phyloP scores from a whole-genome alignment of 441 rosid genomes.

The Erodium trifolium region DNA sequence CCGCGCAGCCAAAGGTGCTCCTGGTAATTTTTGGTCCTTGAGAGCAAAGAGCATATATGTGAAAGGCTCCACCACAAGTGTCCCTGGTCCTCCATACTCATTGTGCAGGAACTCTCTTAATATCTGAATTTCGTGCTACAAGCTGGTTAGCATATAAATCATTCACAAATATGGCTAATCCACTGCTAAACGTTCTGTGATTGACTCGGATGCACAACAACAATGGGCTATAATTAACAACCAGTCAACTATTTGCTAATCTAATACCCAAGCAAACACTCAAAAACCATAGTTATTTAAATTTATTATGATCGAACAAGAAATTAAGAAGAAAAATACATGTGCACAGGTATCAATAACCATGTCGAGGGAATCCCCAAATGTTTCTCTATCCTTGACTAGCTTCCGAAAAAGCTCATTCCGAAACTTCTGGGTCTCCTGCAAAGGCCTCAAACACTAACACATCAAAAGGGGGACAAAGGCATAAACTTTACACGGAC shows the following conservation, averaged over 20 bases:
- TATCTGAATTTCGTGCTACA: conserved; percentile 25
- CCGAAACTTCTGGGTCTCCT: conserved; percentile 30
- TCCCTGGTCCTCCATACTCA: conserved; percentile 36
- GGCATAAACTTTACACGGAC: not conserved
- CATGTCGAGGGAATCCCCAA: conserved; percentile 28
- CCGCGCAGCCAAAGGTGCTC: not conserved
- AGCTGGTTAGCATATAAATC: not conserved
- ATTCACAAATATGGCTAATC: too few species aligned
- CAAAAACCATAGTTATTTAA: not conserved
- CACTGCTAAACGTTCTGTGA: too few species aligned
- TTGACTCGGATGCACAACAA: not conserved
- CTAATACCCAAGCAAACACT: not conserved
- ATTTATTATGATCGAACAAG: too few species aligned
- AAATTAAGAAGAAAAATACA: conserved; percentile 17
- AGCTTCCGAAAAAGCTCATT: conserved; percentile 24
- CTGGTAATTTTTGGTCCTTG: not conserved
- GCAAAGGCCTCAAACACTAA: not conserved
- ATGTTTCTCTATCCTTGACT: conserved; percentile 25
- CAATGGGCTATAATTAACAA: not conserved
- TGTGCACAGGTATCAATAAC: conserved; percentile 28
- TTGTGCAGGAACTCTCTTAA: conserved; percentile 31
- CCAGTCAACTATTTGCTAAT: not conserved
- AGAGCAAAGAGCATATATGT: conserved; percentile 2
- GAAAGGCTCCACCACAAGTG: conserved; percentile 39
- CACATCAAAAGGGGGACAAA: not conserved